Evolutionary conservation across 2,329 filamentous ascomycete genomes (phyloP).

Genomic region (Dendryphion nanum): DNA sequence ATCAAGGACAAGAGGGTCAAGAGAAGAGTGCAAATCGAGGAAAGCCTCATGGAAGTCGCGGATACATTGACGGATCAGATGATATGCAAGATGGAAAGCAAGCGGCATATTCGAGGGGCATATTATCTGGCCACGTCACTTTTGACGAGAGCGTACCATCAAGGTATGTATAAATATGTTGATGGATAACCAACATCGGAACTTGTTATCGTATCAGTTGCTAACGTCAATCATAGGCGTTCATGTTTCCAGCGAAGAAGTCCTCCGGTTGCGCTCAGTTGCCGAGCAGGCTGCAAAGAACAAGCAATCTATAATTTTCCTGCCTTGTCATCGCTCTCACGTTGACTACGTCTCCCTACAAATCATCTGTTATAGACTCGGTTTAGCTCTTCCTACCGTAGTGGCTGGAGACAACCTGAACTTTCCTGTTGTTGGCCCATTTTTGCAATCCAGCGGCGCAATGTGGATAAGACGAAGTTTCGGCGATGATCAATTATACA

Average conservation of each 20-base stretch:
- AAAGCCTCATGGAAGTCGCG: conserved; percentile 73
- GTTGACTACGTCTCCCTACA: conserved; percentile 96
- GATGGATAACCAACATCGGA: background rate
- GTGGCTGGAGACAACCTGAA: conserved; percentile 97
- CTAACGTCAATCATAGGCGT: conserved; percentile 54
- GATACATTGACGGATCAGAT: conserved; percentile 88
- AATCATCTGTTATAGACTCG: conserved; percentile 90
- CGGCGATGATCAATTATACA: conserved; percentile 86
- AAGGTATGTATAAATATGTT: conserved; percentile 53
- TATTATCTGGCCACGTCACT: conserved; percentile 89
- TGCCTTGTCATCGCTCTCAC: conserved; percentile 92
- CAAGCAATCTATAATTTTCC: conserved; percentile 92
- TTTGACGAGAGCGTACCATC: conserved; percentile 88
- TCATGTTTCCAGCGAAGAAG: conserved; percentile 92
- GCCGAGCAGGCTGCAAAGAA: conserved; percentile 79
- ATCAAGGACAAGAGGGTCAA: conserved; percentile 58
- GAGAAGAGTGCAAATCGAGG: conserved; percentile 69
- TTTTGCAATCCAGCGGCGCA: conserved; percentile 89
- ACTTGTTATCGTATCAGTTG: background rate
- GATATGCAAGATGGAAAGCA: conserved; percentile 99
- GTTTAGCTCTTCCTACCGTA: conserved; percentile 83
- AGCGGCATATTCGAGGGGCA: conserved; percentile 83
- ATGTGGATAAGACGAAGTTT: conserved; percentile 96
- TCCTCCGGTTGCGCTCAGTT: conserved; percentile 75
- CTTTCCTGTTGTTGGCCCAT: conserved; percentile 83